phyloP scores from a whole-genome alignment of 2,329 filamentous ascomycete genomes.

The Nemania sp. region DNA sequence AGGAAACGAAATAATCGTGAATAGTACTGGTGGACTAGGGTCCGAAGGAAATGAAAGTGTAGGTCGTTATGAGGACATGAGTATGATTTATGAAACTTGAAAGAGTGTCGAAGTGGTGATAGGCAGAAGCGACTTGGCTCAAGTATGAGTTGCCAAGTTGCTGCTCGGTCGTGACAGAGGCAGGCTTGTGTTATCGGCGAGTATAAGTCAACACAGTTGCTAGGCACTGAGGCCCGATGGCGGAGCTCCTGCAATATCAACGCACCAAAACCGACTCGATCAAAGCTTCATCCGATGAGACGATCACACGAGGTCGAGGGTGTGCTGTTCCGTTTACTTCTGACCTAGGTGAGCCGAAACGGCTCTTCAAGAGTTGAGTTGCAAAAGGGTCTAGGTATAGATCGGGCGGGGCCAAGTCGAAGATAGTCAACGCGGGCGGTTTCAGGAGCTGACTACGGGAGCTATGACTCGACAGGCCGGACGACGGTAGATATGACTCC shows the following conservation, averaged over 20 bases:
- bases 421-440: slow-evolving; percentile 51
- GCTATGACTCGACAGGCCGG: slow-evolving; percentile 55
- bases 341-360: slow-evolving; percentile 39
- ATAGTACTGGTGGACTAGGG: slow-evolving; percentile 46
- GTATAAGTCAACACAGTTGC: slow-evolving; percentile 46
- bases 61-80: slow-evolving; percentile 60
- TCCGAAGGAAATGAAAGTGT: slow-evolving; percentile 52
- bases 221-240: slow-evolving; percentile 45
- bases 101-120: slow-evolving; percentile 45
- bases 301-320: slow-evolving; percentile 35
- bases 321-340: slow-evolving; percentile 33
- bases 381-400: slow-evolving; percentile 26
- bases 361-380: slow-evolving; percentile 36
- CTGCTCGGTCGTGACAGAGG: slow-evolving; percentile 41
- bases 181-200: slow-evolving; percentile 39
- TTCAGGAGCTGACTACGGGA: slow-evolving; percentile 40
- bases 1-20: slow-evolving; percentile 52
- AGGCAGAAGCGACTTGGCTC: slow-evolving; percentile 31
- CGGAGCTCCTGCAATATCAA: slow-evolving; percentile 48
- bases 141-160: slow-evolving; percentile 38
- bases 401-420: slow-evolving; percentile 28
- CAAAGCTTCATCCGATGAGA: slow-evolving; percentile 48
- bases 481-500: slow-evolving; percentile 64
- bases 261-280: slow-evolving; percentile 45
- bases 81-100: slow-evolving; percentile 50